Evolutionary conservation across 2,329 filamentous ascomycete species (phyloP).

Genomic region (Venturia effusa): DNA sequence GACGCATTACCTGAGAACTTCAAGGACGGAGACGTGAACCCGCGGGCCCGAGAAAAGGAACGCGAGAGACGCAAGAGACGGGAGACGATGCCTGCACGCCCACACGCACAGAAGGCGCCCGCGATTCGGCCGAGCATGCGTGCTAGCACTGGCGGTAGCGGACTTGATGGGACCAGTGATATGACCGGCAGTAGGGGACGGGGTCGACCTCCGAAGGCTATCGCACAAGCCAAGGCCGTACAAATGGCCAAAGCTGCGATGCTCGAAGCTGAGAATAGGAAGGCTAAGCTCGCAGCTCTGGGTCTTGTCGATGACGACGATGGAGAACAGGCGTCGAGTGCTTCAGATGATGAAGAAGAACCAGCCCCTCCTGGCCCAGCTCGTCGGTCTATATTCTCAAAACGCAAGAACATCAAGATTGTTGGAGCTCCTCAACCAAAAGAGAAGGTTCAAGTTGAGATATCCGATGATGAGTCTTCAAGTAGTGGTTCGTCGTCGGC

Average conservation of each 20-base stretch:
- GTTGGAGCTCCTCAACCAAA: conserved; percentile 12
- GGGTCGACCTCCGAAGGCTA: conserved; percentile 13
- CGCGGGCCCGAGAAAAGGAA: conserved; percentile 18
- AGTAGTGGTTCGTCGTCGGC: neutral
- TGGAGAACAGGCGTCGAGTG: conserved; percentile 17
- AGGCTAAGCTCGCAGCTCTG: conserved; percentile 23
- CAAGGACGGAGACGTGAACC: conserved; percentile 24
- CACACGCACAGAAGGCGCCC: conserved; percentile 15
- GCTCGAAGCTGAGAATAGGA: conserved; percentile 23
- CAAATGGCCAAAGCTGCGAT: conserved; percentile 16
- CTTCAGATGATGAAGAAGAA: conserved; percentile 18
- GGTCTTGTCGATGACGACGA: conserved; percentile 17
- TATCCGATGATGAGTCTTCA: conserved; percentile 3
- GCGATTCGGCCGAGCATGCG: conserved; percentile 18
- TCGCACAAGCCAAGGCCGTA: conserved; percentile 11
- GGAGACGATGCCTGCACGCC: conserved; percentile 18
- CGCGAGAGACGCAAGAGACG: conserved; percentile 18
- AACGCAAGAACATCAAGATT: conserved; percentile 27
- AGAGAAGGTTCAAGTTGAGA: neutral
- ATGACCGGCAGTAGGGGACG: neutral
- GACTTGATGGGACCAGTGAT: neutral
- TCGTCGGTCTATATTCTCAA: conserved; percentile 20
- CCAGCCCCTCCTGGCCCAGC: conserved; percentile 5
- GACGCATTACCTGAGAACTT: conserved; percentile 33
- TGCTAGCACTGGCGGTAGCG: conserved; percentile 3